phyloP scores from a whole-genome alignment of 306 rosid genomes.

The Sicyos baderoa region DNA sequence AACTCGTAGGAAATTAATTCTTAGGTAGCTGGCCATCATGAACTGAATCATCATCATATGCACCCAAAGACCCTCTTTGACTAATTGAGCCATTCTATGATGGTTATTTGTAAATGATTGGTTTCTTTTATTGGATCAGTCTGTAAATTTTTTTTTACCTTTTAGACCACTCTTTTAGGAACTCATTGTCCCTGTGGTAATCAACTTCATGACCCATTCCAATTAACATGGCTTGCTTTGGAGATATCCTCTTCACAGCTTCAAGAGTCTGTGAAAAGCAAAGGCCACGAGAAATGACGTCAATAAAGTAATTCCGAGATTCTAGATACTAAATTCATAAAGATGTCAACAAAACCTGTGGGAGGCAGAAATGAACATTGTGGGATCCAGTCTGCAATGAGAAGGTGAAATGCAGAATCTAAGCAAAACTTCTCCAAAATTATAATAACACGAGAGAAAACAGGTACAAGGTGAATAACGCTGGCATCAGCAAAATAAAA shows the following conservation, averaged over 20 bases:
- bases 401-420: slow-evolving; percentile 3
- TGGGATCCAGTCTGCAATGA: slow-evolving; percentile 57
- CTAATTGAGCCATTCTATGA: too few species aligned
- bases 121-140: neutral
- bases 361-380: slow-evolving; percentile 73
- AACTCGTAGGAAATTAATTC: too few species aligned
- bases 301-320: neutral
- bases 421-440: slow-evolving; percentile 7
- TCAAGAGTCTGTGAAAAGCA: slow-evolving; percentile 58
- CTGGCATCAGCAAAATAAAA: neutral
- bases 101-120: neutral
- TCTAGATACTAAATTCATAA: slow-evolving; percentile 8
- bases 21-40: too few species aligned
- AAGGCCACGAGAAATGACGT: slow-evolving; percentile 19
- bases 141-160: slow-evolving; percentile 30
- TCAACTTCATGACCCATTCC: slow-evolving; percentile 90
- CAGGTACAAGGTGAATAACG: neutral
- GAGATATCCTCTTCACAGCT: slow-evolving; percentile 79
- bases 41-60: too few species aligned
- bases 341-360: slow-evolving; percentile 57
- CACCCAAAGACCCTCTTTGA: too few species aligned
- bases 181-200: slow-evolving; percentile 68
- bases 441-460: neutral
- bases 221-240: slow-evolving; percentile 65
- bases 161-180: slow-evolving; percentile 66